Conservation (phyloP, 805 yeast species). For the Ogataea paradorogensis region DNA sequence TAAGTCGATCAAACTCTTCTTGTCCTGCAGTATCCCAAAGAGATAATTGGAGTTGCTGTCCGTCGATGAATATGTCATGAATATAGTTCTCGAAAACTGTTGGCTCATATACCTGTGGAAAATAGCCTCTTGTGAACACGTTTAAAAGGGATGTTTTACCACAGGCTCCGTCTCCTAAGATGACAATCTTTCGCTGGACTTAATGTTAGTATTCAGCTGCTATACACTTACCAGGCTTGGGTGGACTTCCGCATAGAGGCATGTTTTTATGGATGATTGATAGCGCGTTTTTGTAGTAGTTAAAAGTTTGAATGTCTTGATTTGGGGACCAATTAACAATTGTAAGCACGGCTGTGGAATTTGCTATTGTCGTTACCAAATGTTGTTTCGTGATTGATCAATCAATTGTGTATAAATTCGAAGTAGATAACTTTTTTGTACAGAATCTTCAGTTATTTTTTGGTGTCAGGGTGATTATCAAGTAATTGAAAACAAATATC, state of each 20-base stretch:
- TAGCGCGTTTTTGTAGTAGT: background rate
- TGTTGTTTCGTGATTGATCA: background rate
- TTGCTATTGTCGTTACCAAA: background rate
- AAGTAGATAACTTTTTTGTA: conserved; percentile 3
- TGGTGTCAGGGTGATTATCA: conserved; percentile 5
- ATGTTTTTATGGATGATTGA: conserved; percentile 22
- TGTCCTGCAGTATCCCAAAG: conserved; percentile 99
- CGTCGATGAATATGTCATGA: conserved; percentile 94
- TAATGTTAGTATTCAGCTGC: conserved; percentile 10
- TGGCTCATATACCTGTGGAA: conserved; percentile 97
- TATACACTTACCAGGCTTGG: conserved; percentile 38
- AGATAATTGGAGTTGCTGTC: conserved; percentile 86
- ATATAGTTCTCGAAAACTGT: conserved; percentile 97
- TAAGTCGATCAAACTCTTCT: conserved; percentile 92
- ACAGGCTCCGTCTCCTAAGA: conserved; percentile 97
- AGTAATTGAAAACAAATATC: background rate
- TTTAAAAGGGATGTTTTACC: conserved; percentile 94
- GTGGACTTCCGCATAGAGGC: conserved; percentile 45
- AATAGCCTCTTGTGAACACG: conserved; percentile 95
- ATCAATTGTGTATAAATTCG: background rate
- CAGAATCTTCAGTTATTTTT: conserved; percentile 1
- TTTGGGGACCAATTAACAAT: background rate
- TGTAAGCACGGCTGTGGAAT: background rate
- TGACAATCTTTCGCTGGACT: conserved; percentile 90
- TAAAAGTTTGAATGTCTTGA: background rate